A percentile compares a stretch with the other conserved stretches of the same genome.
Evolutionary conservation across 179 eudicot genomes (phyloP).

Genomic region (Corrigiola litoralis): DNA sequence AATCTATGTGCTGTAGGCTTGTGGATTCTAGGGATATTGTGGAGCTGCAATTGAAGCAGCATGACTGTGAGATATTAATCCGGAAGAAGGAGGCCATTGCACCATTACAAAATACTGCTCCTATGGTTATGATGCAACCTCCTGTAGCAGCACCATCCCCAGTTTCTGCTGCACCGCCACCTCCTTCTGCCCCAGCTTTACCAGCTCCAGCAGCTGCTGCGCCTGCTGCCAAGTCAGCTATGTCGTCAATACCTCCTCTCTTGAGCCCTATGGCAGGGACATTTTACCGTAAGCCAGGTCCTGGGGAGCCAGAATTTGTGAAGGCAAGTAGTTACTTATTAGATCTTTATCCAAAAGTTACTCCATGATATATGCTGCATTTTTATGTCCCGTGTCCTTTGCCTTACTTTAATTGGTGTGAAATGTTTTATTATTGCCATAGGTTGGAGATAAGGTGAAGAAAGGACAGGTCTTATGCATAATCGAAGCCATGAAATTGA

Average conservation of each 20-base stretch:
- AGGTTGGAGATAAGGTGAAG: conserved; percentile 93
- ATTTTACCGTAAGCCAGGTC: conserved; percentile 84
- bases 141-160: conserved; percentile 33
- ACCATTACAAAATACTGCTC: conserved; percentile 42
- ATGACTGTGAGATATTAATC: conserved; percentile 75
- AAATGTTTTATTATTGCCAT: neutral
- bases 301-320: conserved; percentile 84
- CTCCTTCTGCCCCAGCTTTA: conserved; percentile 36
- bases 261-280: conserved; percentile 97
- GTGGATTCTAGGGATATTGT: conserved; percentile 94
- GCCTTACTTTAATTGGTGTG: neutral
- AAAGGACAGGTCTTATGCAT: conserved; percentile 97
- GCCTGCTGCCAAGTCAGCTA: conserved; percentile 50
- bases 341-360: neutral
- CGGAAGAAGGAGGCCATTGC: conserved; percentile 84
- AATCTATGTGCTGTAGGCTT: conserved; percentile 42
- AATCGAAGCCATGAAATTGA: conserved; percentile 97
- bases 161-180: conserved; percentile 27
- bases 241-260: conserved; percentile 69
- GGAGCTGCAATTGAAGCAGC: conserved; percentile 85
- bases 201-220: conserved; percentile 39
- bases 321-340: conserved; percentile 63
- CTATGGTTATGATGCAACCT: conserved; percentile 56
- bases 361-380: neutral
- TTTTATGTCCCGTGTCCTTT: neutral